These are phyloP conservation scores for Syncephalastrum contaminatum DNA, from an alignment of 371 early-diverging fungal genomes.

Conservation along the genomic window DNA sequence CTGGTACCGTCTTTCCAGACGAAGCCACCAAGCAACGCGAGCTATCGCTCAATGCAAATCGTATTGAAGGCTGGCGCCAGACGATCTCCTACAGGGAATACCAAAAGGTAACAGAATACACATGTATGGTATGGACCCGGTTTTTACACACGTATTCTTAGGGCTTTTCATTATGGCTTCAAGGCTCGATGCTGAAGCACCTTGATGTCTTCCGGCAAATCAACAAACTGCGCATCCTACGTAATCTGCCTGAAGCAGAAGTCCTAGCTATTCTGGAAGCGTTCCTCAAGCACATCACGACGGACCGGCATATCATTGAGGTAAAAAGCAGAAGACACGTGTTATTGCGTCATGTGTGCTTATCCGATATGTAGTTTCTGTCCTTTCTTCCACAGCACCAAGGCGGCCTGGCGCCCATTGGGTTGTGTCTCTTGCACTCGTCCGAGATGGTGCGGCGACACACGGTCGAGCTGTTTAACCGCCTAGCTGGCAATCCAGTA, in stretches of 20 bases:
- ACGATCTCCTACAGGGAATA: conserved; percentile 71
- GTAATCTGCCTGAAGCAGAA: conserved; percentile 63
- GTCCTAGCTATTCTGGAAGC: conserved; percentile 66
- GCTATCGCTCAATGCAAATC: conserved; percentile 60
- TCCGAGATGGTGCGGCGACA: conserved; percentile 56
- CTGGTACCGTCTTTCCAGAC: conserved; percentile 73
- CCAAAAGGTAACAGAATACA: conserved; percentile 41
- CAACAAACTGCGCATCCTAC: conserved; percentile 56
- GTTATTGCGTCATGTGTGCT: not conserved
- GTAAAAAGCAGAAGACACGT: conserved; percentile 28
- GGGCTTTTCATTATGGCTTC: conserved; percentile 59
- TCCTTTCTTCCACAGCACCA: conserved; percentile 77
- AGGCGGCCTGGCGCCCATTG: conserved; percentile 82
- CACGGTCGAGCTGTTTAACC: conserved; percentile 66
- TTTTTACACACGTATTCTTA: conserved; percentile 15
- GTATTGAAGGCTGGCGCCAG: conserved; percentile 87
- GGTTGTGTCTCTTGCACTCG: conserved; percentile 81
- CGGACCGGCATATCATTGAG: conserved; percentile 82
- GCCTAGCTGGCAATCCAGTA: conserved; percentile 66
- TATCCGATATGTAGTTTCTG: conserved; percentile 52
- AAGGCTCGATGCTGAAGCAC: conserved; percentile 55
- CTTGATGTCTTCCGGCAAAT: conserved; percentile 75
- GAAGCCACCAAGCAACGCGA: conserved; percentile 63
- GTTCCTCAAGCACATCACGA: conserved; percentile 57
- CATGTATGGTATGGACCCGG: not conserved